phyloP scores from a whole-genome alignment of 257 asterid genomes.

The Fraxinus americana region DNA sequence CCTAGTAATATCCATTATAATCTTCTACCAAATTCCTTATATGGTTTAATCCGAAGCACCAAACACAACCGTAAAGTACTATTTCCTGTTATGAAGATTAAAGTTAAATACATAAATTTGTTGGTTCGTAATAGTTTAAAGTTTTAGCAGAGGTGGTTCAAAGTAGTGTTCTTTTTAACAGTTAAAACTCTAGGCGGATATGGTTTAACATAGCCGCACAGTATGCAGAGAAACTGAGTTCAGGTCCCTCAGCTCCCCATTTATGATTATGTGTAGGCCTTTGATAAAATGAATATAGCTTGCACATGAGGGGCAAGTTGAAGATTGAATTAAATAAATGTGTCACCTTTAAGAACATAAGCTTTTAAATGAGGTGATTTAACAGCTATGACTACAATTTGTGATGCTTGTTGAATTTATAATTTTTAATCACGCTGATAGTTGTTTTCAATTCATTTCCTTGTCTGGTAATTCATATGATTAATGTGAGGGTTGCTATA shows the following conservation, averaged over 20 bases:
- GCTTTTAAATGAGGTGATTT: no score
- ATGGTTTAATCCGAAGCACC: no score
- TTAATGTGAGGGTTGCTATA: no score
- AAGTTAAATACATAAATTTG: not conserved
- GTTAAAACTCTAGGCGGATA: not conserved
- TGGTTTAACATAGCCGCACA: not conserved
- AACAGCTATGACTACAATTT: no score
- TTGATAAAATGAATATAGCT: not conserved
- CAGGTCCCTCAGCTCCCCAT: not conserved
- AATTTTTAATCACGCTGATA: no score
- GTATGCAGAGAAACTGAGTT: not conserved
- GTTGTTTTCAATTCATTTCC: no score
- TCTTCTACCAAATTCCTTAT: no score
- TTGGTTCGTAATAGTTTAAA: no score
- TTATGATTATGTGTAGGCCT: not conserved
- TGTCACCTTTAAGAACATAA: not conserved
- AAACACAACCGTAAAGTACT: not conserved
- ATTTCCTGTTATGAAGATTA: not conserved
- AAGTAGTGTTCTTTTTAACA: not conserved
- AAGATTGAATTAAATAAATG: not conserved
- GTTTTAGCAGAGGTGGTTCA: not conserved
- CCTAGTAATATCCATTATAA: no score
- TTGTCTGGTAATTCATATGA: no score
- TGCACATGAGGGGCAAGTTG: not conserved
- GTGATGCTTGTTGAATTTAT: no score